Conservation (phyloP, 495 filamentous ascomycete genomes). For the Apiosordaria backusii region DNA sequence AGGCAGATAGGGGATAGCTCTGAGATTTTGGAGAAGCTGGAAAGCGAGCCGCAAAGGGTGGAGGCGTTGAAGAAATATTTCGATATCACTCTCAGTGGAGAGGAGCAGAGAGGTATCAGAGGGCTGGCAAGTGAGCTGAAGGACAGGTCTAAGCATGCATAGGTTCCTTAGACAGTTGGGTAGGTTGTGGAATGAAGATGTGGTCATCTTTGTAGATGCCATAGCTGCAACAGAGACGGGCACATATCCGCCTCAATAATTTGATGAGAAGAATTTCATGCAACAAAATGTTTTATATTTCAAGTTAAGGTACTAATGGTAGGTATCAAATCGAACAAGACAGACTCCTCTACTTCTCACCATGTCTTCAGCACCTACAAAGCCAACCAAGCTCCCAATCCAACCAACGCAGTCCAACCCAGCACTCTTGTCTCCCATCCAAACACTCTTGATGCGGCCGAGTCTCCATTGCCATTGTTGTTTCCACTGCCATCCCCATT, state of each 20-base stretch:
- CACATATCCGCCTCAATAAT: too few species aligned
- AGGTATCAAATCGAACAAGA: not conserved
- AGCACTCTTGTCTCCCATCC: not conserved
- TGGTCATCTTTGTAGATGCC: too few species aligned
- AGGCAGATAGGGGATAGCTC: constrained; percentile 48
- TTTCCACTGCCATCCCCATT: not conserved
- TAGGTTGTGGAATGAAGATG: too few species aligned
- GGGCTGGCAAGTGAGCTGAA: constrained; percentile 48
- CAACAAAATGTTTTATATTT: too few species aligned
- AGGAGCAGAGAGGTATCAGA: constrained; percentile 53
- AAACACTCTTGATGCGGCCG: constrained; percentile 3
- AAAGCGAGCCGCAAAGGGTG: constrained; percentile 51
- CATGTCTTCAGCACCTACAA: too few species aligned
- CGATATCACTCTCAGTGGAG: constrained; percentile 46
- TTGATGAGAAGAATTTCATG: too few species aligned
- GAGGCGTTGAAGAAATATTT: constrained; percentile 54
- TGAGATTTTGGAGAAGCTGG: constrained; percentile 44
- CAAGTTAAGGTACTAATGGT: too few species aligned
- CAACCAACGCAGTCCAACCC: constrained; percentile 4
- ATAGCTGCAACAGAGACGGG: too few species aligned
- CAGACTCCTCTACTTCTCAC: not conserved
- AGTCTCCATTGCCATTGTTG: constrained; percentile 8
- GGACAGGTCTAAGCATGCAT: constrained; percentile 11
- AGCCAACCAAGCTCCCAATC: constrained; percentile 7
- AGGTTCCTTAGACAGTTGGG: not conserved